Evolutionary conservation across 106 monocot species (phyloP), one percentile per base, ranked within the genome.

Genomic region (Phalaenopsis aphrodite): DNA sequence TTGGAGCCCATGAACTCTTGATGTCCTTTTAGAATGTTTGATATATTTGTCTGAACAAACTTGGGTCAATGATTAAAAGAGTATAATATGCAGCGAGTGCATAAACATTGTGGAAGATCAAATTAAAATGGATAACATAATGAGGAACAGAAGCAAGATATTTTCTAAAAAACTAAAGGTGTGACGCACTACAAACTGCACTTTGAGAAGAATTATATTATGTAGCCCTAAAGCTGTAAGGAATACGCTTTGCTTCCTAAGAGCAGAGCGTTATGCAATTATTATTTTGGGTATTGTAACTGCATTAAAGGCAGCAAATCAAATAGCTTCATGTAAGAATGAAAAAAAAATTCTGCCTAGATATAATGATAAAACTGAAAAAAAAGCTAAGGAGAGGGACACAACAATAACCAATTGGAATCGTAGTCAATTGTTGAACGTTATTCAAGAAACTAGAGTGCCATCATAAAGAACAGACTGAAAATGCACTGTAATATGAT

Each of bases 401-500:
- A 5, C 43, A 74, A n/a, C 17, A 74, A n/a, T 1, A 74, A 43
- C 41, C 15, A 71, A 21, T 42, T 42, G 2, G 5, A n/a, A 42
- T 11, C 19, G 41, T 43, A 19, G 43, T 11, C 45, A 74, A 74
- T 74, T 45, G 15, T 43, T 8, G 6, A 19, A 17, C 2, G 4
- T 19, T 42, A 74, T n/a, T 19, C 45, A 19, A 74, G 43, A 9
- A 1, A 74, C 9, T 43, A 74, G 41, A 45, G 14, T 69, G 39
- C 38, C 69, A 69, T 69, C 39, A 38, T 69, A 74, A 43, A 74
- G 42, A 18, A 74, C 7, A n/a, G 3, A 71, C 41, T 76, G 9
- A 2, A 6, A 80, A 73, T 74, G 21, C n/a, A 75, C 14, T 46
- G 64, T 18, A 81, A 47, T 7, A 79, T 56, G 5, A 72, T 79